Evolutionary conservation across 495 filamentous ascomycete species (phyloP), one percentile per base, ranked within the genome.

Genomic region (Penicillium salamii): DNA sequence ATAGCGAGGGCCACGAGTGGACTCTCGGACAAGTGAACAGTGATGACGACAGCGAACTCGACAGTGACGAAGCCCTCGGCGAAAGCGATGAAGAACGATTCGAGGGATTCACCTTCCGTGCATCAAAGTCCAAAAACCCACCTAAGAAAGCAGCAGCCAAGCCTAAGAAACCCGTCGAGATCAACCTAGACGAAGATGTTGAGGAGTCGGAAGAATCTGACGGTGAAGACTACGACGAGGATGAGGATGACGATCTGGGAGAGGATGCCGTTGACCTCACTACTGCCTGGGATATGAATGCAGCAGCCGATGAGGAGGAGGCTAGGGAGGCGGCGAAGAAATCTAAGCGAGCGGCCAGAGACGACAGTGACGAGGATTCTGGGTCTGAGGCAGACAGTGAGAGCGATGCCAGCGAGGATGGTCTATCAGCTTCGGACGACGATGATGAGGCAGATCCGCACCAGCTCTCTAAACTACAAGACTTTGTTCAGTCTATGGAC

Each of bases 61-160:
- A 97, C 63, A 90, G 86, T 53, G 92, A 97, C 50, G 92, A 96
- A 62, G 92, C 92, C 26, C 87, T 97, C 76, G 92, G 91, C 7
- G 85, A 85, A 49, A 91, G 88, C 54, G 90, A 95, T 58, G 84
- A 91, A 65, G 90, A 95, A 58, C 72, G 75, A 52, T 93, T 93
- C 57, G 85, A 87, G 33, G 84, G 81, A 7, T 92, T 80, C 66
- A 73, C 79, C 3, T 95, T 95, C 58, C 71, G 82, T 2, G 87
- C 69, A 37, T 84, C 71, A 53, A 80, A 78, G 57, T 69, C 64
- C 19, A 68, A 68, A 43, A 45, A 59, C 6, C 69, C 68, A 46
- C 44, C 55, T 14, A 68, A 75, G 43, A 38, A 58, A 48, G 20
- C 18, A 15, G 28, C 35, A 21, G 46, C 54, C 13, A 51, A 57